Evolutionary conservation across 371 early-diverging fungal genomes (phyloP).

Genomic region (Cokeromyces recurvatus): DNA sequence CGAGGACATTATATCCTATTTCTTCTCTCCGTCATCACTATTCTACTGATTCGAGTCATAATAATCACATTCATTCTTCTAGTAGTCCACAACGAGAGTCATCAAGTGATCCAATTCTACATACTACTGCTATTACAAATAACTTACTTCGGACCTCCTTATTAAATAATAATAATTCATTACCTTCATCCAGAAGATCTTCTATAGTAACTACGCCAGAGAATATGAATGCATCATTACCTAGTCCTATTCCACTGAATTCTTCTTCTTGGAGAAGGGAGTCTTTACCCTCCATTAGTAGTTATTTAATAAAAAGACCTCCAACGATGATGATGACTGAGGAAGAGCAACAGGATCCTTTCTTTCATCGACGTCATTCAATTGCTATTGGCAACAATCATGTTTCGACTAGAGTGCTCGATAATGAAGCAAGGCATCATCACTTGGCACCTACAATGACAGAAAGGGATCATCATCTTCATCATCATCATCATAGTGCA

Average conservation of each 20-base stretch:
- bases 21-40: constrained; percentile 11
- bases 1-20: constrained; percentile 20
- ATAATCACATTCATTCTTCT: too few relatives aligned
- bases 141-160: neutral
- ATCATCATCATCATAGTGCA: too few relatives aligned
- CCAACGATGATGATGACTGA: neutral
- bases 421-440: too few relatives aligned
- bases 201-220: neutral
- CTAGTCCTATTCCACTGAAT: neutral
- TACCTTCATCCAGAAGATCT: neutral
- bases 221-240: neutral
- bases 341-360: too few relatives aligned
- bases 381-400: too few relatives aligned
- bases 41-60: neutral
- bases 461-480: too few relatives aligned
- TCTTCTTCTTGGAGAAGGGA: constrained; percentile 22
- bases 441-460: too few relatives aligned
- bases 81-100: too few relatives aligned
- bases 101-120: too few relatives aligned
- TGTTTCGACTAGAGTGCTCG: too few relatives aligned
- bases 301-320: constrained; percentile 4
- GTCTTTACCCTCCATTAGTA: constrained; percentile 31
- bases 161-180: neutral
- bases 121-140: too few relatives aligned
- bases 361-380: constrained; percentile 7